phyloP scores from a whole-genome alignment of 2,329 filamentous ascomycete species.

The Xylaria sp. region DNA sequence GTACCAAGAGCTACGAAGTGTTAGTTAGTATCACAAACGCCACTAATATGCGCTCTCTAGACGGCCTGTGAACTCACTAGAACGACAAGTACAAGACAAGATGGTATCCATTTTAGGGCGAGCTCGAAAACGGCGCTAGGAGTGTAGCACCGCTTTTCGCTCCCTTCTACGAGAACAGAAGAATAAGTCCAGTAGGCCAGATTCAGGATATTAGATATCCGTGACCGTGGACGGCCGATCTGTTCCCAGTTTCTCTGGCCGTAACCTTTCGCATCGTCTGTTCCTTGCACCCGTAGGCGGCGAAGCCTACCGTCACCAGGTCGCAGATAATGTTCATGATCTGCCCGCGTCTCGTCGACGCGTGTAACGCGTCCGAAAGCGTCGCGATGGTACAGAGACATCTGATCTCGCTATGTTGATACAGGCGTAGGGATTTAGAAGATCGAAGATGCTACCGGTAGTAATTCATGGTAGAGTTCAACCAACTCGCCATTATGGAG shows the following conservation, averaged over 20 bases:
- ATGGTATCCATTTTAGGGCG: constrained; percentile 31
- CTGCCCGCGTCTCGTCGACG: neutral
- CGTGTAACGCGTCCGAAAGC: constrained; percentile 15
- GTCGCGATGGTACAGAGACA: constrained; percentile 25
- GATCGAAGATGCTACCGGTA: neutral
- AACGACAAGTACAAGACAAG: constrained; percentile 29
- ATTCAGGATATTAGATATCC: constrained; percentile 20
- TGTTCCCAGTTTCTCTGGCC: constrained; percentile 21
- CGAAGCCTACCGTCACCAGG: constrained; percentile 19
- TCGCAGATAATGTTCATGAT: constrained; percentile 21
- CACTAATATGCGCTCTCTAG: neutral
- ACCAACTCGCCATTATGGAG: neutral
- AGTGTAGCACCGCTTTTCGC: constrained; percentile 19
- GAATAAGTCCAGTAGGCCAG: constrained; percentile 30
- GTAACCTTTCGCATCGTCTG: constrained; percentile 1
- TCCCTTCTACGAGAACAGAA: constrained; percentile 26
- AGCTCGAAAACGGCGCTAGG: neutral
- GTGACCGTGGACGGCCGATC: constrained; percentile 11
- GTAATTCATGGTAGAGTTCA: neutral
- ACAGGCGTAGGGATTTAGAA: neutral
- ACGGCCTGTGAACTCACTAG: constrained; percentile 16
- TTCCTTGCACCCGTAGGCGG: constrained; percentile 17
- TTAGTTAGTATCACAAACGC: neutral
- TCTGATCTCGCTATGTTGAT: neutral
- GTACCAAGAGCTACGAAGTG: constrained; percentile 22